Evolutionary conservation across 345 rosid species (phyloP), one percentile per base, ranked within the genome.

Genomic region (Eutrema japonicum): DNA sequence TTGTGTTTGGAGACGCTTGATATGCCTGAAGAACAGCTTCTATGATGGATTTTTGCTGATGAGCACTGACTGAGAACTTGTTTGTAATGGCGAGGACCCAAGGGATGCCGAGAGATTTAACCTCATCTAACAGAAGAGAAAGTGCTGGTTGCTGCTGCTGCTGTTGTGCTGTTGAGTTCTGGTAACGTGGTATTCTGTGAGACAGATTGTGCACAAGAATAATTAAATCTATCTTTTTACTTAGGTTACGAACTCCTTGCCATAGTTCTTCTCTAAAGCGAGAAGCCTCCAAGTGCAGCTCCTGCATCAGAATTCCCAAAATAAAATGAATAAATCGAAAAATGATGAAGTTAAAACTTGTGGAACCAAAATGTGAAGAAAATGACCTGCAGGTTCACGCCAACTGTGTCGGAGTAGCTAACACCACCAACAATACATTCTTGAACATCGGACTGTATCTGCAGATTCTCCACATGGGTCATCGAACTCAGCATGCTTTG

Each of bases 41-140:
- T n/a, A 91, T 86, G 16, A 88, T 85, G 48, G 86, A 82, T 61
- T 82, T 86, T 81, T 89, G 98, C 85, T 89, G 97, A 85, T 94
- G 97, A 1, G 96, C 97, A 74, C 97, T 94, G 47, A 94, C 98
- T 68, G 98, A 94, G 82, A 94, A 94, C 72, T 89, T 94, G 78
- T 94, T 94, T 61, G 98, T 94, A 76, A 94, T 80, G 61, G 97
- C 96, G 40, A 94, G 90, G 43, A 91, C 85, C 98, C 98, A 94
- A 27, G 98, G 98, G 69, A 94, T 89, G 68, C 97, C 96, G 11
- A 94, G 93, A 63, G 96, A 87, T 70, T 91, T 94, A 58, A 96
- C 95, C 81, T 94, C 98, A 7, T 89, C 88, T 68, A 94, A 77
- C 70, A 89, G 82, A 75, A 91, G 87, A 46, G 84, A 76, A 64